Evolutionary conservation across 495 filamentous ascomycete genomes (phyloP), one percentile per base, ranked within the genome.

Genomic region (Cercophora samala): DNA sequence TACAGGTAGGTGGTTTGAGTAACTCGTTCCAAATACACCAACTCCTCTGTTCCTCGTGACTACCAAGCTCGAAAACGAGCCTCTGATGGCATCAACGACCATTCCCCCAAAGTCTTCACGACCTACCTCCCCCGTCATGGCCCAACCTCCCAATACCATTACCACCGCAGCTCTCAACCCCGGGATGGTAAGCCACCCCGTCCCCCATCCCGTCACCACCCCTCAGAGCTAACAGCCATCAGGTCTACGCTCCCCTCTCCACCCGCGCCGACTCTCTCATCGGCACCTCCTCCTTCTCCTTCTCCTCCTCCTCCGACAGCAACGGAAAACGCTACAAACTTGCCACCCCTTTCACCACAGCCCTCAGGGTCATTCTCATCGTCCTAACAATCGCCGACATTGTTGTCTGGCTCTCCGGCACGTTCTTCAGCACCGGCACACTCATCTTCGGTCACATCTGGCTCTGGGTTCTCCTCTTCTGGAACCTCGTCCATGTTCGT

Each of bases 231-330:
- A 18, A 32, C 58, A 46, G 32, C 15, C n/a, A n/a, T 19, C 23
- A 64, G 66, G 63, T 56, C 23, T 70, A 67, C 68, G 58, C 46
- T 4, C 68, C 65, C 37, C 21, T 63, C 0, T 13, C 68, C 0
- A 19, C 68, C 1, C 1, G 37, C 0, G 4, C 29, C 5, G 8
- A 32, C 22, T 29, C 37, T 37, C 58, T 53, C n/a, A 11, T 51
- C 59, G n/a, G 61, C 13, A 5, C 8, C 53, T 15, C 8, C 22
- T 6, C 24, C 37, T 51, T 60, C 37, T n/a, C n/a, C n/a, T n/a
- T n/a, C 13, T 11, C 8, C 53, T 15, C 8, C 22, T 6, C 24
- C 37, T 51, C 60, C 37, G 32, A 32, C 23, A 25, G 19, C 24
- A 62, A 56, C 18, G 32, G n/a, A 26, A 25, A 26, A 17, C 58